phyloP scores from a whole-genome alignment of 495 filamentous ascomycete species.

The Aspergillus nanangensis region DNA sequence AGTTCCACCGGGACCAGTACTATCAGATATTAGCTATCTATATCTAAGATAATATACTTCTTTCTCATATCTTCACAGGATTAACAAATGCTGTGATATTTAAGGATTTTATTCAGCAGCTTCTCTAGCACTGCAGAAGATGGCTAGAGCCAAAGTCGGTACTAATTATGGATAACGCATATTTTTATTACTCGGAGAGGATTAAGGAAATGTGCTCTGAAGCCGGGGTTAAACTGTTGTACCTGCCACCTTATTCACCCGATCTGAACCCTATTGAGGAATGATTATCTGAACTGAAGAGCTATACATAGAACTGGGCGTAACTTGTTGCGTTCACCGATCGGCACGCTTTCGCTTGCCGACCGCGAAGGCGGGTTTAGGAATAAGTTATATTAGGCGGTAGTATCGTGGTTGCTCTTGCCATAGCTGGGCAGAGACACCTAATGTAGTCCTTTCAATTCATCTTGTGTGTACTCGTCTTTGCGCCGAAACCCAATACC shows the following conservation, averaged over 20 bases:
- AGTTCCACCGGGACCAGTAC: neutral
- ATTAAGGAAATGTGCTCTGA: neutral
- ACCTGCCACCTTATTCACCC: neutral
- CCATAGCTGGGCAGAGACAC: too few species aligned
- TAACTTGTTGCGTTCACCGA: too few species aligned
- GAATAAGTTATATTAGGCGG: too few species aligned
- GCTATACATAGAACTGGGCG: too few species aligned
- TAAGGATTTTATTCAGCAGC: neutral
- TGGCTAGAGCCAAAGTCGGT: neutral
- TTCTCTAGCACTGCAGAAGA: neutral
- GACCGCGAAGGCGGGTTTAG: too few species aligned
- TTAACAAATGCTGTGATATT: neutral
- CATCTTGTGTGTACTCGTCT: too few species aligned
- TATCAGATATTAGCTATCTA: neutral
- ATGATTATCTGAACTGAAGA: neutral
- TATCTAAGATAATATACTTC: neutral
- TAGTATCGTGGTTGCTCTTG: too few species aligned
- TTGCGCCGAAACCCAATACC: too few species aligned
- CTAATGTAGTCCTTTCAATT: too few species aligned
- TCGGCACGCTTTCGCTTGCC: too few species aligned
- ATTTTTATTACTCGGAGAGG: neutral
- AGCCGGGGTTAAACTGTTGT: neutral
- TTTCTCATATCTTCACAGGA: neutral
- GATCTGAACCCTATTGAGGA: conserved; percentile 1
- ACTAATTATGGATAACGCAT: neutral